phyloP scores from a whole-genome alignment of 2,329 filamentous ascomycete species.

The Verticillium tricorpus region DNA sequence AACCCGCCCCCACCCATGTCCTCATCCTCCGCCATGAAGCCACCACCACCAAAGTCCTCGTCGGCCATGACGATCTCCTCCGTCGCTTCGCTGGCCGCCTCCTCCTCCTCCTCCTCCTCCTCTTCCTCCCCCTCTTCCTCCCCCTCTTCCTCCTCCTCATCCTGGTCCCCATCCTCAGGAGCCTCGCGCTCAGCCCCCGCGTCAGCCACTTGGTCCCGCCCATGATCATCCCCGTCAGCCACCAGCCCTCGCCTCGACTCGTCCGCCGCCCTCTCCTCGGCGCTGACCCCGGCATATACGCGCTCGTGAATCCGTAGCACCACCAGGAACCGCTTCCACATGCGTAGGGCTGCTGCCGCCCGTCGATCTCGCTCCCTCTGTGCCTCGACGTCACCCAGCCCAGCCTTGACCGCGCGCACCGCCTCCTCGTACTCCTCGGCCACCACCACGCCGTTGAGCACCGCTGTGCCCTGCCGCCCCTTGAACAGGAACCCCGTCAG shows the following conservation, averaged over 20 bases:
- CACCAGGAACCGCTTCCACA: constrained; percentile 66
- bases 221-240: constrained; percentile 5
- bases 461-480: constrained; percentile 79
- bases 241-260: constrained; percentile 16
- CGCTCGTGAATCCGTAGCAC: constrained; percentile 71
- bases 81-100: constrained; percentile 34
- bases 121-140: background rate
- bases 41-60: constrained; percentile 40
- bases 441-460: constrained; percentile 74
- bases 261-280: constrained; percentile 37
- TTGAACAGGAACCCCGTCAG: constrained; percentile 87
- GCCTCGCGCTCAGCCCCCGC: background rate
- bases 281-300: constrained; percentile 57
- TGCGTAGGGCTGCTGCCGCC: constrained; percentile 67
- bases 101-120: constrained; percentile 24
- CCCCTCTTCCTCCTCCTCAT: background rate
- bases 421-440: constrained; percentile 68
- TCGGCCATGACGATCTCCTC: constrained; percentile 39
- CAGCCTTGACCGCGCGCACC: constrained; percentile 63
- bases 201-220: constrained; percentile 29
- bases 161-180: constrained; percentile 16
- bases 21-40: constrained; percentile 37
- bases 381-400: constrained; percentile 61
- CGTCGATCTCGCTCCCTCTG: constrained; percentile 64
- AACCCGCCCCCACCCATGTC: constrained; percentile 43